A percentile compares a stretch with the other conserved stretches of the same genome.
Evolutionary conservation across 495 filamentous ascomycete genomes (phyloP).

Genomic region (Podospora pseudopauciseta): DNA sequence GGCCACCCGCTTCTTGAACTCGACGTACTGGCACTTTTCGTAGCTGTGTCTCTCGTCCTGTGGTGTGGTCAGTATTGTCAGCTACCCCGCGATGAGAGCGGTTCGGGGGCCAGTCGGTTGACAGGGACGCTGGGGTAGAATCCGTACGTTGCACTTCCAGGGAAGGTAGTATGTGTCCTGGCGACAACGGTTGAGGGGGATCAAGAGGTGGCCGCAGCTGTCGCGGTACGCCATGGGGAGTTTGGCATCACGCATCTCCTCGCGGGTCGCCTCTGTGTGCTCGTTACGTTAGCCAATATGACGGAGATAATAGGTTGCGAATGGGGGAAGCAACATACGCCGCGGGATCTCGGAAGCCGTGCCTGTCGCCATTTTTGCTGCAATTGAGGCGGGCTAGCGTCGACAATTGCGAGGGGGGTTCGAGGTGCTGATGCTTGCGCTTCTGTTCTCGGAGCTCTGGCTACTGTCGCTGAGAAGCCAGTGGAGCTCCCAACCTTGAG

Average conservation of each 20-base stretch:
- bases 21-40: conserved; percentile 98
- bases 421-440: conserved; percentile 6
- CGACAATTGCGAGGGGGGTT: conserved; percentile 25
- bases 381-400: conserved; percentile 27
- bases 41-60: conserved; percentile 94
- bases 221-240: conserved; percentile 90
- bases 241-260: conserved; percentile 88
- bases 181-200: conserved; percentile 93
- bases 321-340: conserved; percentile 25
- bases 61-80: background rate
- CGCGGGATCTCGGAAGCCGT: conserved; percentile 34
- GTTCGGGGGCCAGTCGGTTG: background rate
- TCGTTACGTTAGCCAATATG: too few species aligned
- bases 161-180: conserved; percentile 88
- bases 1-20: conserved; percentile 96
- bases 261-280: conserved; percentile 63
- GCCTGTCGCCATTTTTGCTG: conserved; percentile 35
- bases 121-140: background rate
- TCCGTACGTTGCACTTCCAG: conserved; percentile 93
- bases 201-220: conserved; percentile 87
- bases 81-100: background rate
- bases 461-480: background rate
- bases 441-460: background rate
- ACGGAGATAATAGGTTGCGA: background rate
- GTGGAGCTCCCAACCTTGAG: conserved; percentile 8